Conservation (phyloP, 345 rosid species). For the Populus simonii region DNA sequence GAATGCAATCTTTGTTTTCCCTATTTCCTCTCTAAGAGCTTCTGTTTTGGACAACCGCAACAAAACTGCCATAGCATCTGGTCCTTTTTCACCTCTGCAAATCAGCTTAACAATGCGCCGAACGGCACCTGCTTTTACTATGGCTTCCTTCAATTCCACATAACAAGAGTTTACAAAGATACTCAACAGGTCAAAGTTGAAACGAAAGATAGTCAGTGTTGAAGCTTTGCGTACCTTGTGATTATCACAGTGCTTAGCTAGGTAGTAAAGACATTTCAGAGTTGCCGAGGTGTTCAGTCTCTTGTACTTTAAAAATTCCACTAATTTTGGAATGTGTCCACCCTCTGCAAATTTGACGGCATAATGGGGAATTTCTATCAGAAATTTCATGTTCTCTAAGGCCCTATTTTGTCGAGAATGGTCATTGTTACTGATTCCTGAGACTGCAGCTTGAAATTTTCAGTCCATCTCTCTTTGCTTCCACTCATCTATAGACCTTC, state of each 20-base stretch:
- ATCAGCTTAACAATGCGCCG: constrained; percentile 39
- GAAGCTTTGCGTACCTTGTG: constrained; percentile 31
- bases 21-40: constrained; percentile 36
- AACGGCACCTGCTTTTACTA: constrained; percentile 38
- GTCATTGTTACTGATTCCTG: constrained; percentile 33
- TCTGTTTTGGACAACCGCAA: constrained; percentile 41
- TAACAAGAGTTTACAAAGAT: constrained; percentile 2
- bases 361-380: constrained; percentile 32
- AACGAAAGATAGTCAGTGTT: not conserved
- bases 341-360: constrained; percentile 30
- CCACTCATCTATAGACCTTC: constrained; percentile 46
- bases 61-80: constrained; percentile 33
- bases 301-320: constrained; percentile 32
- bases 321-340: constrained; percentile 35
- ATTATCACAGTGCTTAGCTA: constrained; percentile 36
- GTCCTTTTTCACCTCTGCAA: constrained; percentile 29
- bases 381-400: constrained; percentile 34
- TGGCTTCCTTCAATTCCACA: constrained; percentile 35
- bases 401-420: no score
- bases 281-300: constrained; percentile 28
- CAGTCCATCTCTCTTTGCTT: constrained; percentile 38
- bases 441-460: constrained; percentile 36
- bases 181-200: not conserved
- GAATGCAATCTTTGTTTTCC: constrained; percentile 45
- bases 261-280: constrained; percentile 34